Base-by-base conservation (phyloP, 352 stramenopile genomes). In the Phytophthora foliorum region DNA sequence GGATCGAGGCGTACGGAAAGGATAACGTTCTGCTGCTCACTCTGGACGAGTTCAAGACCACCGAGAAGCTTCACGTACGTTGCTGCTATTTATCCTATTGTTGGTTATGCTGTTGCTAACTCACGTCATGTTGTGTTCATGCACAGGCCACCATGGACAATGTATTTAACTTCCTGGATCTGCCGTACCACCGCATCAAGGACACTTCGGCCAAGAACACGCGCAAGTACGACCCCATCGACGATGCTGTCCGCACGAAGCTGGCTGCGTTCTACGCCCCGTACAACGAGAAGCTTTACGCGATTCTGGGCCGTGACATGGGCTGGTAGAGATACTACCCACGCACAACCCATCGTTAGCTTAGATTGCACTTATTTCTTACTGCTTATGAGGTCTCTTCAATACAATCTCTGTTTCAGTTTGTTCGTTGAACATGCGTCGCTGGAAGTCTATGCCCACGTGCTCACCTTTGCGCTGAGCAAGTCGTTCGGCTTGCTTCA, bases 21-120 rank as follows among this genome's bases (percentile, higher is more conserved):
- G 80, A 98, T 36, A 92, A 97, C 48, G 95, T 99, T 52, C 69
- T 99, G 48, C 79, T 99, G 13, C 63, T 99, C 14, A 95, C 88
- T 49, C 77, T 99, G 34, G 97, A 99, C 56, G 93, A 98, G 25
- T 97, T 99, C 79, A 95, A 92, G 78, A 89, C 71, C 6, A 65
- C 74, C 0, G 63, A 90, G 3, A 78, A 79, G 22, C 72, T 94
- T 29, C 79, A 94, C 42, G 78, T 90, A 80, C 58, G 75, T 82
- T 51, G 27, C 9, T n/a, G 14, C 25, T 69, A 13, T 41, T 13
- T 10, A 53, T 4, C 25, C 31, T 34, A 8, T 24, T 52, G 4
- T 14, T 25, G 11, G 13, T 39, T 52, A 3, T 57, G 25, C 9
- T 34, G 19, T 54, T 53, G 32, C 45, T 75, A 14, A 80, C 46